phyloP scores from a whole-genome alignment of 257 asterid species.

The Coffea eugenioides region DNA sequence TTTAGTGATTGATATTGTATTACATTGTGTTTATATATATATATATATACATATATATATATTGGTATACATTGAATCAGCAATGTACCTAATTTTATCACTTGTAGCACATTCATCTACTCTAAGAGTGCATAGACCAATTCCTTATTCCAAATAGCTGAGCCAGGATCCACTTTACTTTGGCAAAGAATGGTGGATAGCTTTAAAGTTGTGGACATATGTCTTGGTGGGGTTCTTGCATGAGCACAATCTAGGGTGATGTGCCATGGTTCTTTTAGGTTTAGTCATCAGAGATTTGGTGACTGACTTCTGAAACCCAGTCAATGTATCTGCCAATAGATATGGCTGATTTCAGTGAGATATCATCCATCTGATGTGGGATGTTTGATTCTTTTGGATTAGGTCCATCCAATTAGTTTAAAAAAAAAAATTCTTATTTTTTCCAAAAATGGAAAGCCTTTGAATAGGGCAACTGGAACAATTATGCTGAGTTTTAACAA shows the following conservation, averaged over 20 bases:
- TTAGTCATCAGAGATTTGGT: slow-evolving; percentile 5
- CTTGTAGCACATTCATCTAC: not conserved
- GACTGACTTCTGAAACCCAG: not conserved
- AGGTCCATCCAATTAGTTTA: not conserved
- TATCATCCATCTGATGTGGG: not conserved
- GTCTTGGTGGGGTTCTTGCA: slow-evolving; percentile 9
- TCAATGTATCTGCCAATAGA: not conserved
- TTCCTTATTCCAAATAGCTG: not conserved
- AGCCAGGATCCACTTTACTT: not conserved
- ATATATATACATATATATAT: too few species aligned
- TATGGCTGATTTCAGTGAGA: not conserved
- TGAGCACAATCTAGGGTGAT: slow-evolving; percentile 16
- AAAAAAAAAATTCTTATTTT: not conserved
- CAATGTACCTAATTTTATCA: not conserved
- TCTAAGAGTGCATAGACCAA: not conserved
- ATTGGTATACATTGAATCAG: not conserved
- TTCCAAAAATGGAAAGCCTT: not conserved
- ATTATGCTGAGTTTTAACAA: too few species aligned
- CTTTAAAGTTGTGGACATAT: not conserved
- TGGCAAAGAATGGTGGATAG: not conserved
- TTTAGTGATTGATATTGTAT: not conserved
- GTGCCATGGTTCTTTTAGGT: not conserved
- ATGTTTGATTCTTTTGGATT: not conserved
- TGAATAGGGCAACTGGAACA: not conserved
- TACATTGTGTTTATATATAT: not conserved